Percentiles rank a stretch among this genome's conserved stretches.
phyloP scores from a whole-genome alignment of 2,329 filamentous ascomycete species.

The Arthrobotrys musiformis region DNA sequence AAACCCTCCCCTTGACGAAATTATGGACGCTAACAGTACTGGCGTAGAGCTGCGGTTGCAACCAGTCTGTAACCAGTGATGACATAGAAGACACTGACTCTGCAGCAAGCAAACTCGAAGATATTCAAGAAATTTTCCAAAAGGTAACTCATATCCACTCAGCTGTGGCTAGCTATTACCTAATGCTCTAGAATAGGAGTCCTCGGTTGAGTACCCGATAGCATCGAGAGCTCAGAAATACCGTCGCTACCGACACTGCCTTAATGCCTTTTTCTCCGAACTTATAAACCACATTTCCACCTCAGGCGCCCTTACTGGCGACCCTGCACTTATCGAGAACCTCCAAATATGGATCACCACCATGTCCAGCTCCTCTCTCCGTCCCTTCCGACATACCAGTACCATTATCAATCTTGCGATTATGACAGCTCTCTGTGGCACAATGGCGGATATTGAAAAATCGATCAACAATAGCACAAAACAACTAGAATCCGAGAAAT shows the following conservation, averaged over 20 bases:
- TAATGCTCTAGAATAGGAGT: conserved; percentile 66
- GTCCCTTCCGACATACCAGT: conserved; percentile 93
- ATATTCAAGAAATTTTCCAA: conserved; percentile 89
- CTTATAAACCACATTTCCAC: conserved; percentile 82
- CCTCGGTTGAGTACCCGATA: conserved; percentile 89
- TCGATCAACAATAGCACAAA: conserved; percentile 80
- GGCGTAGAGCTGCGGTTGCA: conserved; percentile 76
- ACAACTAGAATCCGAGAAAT: conserved; percentile 80
- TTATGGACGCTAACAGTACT: conserved; percentile 7
- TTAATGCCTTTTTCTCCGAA: conserved; percentile 81
- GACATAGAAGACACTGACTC: conserved; percentile 93
- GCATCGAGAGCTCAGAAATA: conserved; percentile 82
- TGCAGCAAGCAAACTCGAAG: conserved; percentile 78
- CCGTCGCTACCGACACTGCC: conserved; percentile 78
- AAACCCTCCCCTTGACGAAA: too few species aligned
- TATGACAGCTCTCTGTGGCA: conserved; percentile 78
- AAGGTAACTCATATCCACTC: conserved; percentile 68
- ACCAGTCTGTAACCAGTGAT: conserved; percentile 78
- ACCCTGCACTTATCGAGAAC: conserved; percentile 82
- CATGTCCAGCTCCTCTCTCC: conserved; percentile 86
- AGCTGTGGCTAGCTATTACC: not conserved
- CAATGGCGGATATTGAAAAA: conserved; percentile 76
- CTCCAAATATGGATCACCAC: conserved; percentile 88
- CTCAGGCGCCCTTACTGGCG: conserved; percentile 81
- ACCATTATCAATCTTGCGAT: conserved; percentile 85